Evolutionary conservation across 225 moss, liverwort and hornwort genomes (phyloP).

Genomic region (Physcomitrium patens): DNA sequence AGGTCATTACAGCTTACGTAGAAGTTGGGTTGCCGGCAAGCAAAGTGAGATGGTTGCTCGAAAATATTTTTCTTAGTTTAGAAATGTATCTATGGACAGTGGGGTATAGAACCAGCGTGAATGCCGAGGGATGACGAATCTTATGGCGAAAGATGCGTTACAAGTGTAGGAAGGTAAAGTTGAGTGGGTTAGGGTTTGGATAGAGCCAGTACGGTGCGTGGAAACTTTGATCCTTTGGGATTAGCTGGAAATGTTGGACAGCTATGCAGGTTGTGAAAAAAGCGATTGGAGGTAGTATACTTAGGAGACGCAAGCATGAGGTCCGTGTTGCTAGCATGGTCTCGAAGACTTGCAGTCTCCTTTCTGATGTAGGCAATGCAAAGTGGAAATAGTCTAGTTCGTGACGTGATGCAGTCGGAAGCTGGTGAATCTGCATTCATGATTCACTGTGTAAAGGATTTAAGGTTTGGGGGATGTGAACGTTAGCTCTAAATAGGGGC

Average conservation of each 20-base stretch:
- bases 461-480: background rate
- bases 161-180: background rate
- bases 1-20: background rate
- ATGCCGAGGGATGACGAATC: slow-evolving; percentile 18
- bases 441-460: background rate
- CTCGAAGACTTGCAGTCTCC: background rate
- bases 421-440: background rate
- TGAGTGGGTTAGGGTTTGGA: background rate
- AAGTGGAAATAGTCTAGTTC: background rate
- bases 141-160: slow-evolving; percentile 35
- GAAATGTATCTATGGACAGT: background rate
- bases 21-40: slow-evolving; percentile 8
- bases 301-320: slow-evolving; percentile 35
- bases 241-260: slow-evolving; percentile 31
- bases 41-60: background rate
- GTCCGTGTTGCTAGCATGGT: slow-evolving; percentile 10
- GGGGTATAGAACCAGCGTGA: background rate
- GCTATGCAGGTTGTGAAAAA: slow-evolving; percentile 62
- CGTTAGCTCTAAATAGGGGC: background rate
- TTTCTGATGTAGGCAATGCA: background rate
- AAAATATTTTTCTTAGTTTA: background rate
- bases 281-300: slow-evolving; percentile 40
- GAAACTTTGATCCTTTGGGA: background rate
- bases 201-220: background rate
- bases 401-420: background rate